Conservation (phyloP, 345 rosid genomes). For the Conringia planisiliqua region DNA sequence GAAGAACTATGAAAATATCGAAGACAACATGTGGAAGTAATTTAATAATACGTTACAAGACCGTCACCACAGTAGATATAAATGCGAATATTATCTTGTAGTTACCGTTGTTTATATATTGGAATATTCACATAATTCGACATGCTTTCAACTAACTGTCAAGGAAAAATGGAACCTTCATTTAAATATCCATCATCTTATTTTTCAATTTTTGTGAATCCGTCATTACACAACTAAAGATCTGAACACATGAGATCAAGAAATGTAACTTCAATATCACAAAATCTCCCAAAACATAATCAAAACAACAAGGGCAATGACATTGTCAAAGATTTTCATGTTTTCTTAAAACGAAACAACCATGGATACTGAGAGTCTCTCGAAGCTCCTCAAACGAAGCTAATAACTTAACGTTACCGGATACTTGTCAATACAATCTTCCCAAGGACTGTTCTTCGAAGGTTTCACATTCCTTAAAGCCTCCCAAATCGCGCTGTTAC, state of each 20-base stretch:
- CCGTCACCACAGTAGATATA: neutral
- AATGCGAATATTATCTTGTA: neutral
- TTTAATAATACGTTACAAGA: neutral
- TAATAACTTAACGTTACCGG: slow-evolving; percentile 39
- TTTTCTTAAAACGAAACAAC: neutral
- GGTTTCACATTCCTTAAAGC: slow-evolving; percentile 37
- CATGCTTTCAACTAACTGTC: neutral
- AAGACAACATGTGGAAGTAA: neutral
- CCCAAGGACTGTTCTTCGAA: slow-evolving; percentile 37
- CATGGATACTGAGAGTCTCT: slow-evolving; percentile 7
- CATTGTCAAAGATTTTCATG: slow-evolving; percentile 6
- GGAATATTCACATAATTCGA: neutral
- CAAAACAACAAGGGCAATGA: slow-evolving; percentile 18
- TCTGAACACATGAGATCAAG: slow-evolving; percentile 7
- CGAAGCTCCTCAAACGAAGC: slow-evolving; percentile 2
- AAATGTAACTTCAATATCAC: slow-evolving; percentile 1
- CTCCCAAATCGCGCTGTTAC: slow-evolving; percentile 51
- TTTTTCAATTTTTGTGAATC: neutral
- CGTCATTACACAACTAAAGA: neutral
- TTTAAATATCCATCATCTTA: neutral
- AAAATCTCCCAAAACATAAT: slow-evolving; percentile 14
- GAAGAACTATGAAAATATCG: neutral
- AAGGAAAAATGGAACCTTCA: neutral
- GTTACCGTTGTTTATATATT: no score
- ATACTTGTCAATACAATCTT: slow-evolving; percentile 41